These are phyloP conservation scores for Pythium coloratum DNA, from an alignment of 352 stramenopile genomes.

Conservation along the genomic window DNA sequence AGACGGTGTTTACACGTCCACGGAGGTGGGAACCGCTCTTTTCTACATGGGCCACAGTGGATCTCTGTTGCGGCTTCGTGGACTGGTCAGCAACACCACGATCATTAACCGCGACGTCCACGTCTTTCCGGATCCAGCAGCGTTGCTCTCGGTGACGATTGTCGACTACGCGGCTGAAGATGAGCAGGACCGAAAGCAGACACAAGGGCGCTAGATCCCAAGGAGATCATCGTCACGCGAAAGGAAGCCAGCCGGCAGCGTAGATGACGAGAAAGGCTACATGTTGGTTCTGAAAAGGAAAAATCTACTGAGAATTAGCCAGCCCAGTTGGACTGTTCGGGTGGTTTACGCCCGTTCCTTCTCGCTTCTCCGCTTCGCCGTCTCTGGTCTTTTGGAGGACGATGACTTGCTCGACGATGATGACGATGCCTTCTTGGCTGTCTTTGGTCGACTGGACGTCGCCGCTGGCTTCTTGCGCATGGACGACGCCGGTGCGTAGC, in stretches of 20 bases:
- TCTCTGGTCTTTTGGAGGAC: slow-evolving; percentile 60
- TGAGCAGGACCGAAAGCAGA: too few species aligned
- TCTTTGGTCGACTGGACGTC: slow-evolving; percentile 44
- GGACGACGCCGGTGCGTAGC: slow-evolving; percentile 62
- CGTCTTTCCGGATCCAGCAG: slow-evolving; percentile 26
- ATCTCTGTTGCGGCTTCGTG: slow-evolving; percentile 19
- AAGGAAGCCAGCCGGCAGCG: too few species aligned
- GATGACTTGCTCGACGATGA: slow-evolving; percentile 42
- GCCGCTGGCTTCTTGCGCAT: slow-evolving; percentile 41
- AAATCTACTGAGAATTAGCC: too few species aligned
- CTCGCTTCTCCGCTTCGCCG: slow-evolving; percentile 57
- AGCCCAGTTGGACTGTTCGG: neutral
- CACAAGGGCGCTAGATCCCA: too few species aligned
- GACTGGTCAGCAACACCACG: slow-evolving; percentile 17
- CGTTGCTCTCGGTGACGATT: slow-evolving; percentile 19
- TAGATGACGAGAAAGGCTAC: too few species aligned
- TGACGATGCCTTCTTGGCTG: slow-evolving; percentile 52
- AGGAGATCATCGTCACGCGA: too few species aligned
- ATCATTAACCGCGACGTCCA: slow-evolving; percentile 13
- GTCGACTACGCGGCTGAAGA: slow-evolving; percentile 16
- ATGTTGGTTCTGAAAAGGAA: too few species aligned
- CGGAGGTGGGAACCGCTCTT: neutral
- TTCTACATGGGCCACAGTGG: slow-evolving; percentile 2
- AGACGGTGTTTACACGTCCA: slow-evolving; percentile 23
- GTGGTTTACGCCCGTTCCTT: slow-evolving; percentile 28